Percentiles rank a stretch among this genome's conserved stretches.
These are phyloP conservation scores for Pseudogymnoascus sp. DNA, from an alignment of 2,329 filamentous ascomycete genomes.

Conservation along the genomic window DNA sequence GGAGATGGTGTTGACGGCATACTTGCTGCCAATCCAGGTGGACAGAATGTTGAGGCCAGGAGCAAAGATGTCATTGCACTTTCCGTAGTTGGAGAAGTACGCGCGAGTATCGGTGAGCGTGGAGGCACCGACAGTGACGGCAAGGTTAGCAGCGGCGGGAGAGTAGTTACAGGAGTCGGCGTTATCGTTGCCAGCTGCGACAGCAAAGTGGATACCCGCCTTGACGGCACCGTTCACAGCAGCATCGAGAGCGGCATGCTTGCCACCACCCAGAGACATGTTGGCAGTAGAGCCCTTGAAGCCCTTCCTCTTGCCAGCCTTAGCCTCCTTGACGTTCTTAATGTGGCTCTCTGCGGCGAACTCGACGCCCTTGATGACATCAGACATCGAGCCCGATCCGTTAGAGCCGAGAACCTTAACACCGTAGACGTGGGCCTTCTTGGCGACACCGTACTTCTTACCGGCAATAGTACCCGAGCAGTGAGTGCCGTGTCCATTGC, in stretches of 20 bases:
- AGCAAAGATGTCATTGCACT: slow-evolving; percentile 98
- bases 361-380: slow-evolving; percentile 97
- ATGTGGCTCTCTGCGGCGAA: slow-evolving; percentile 77
- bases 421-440: slow-evolving; percentile 94
- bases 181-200: slow-evolving; percentile 97
- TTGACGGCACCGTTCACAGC: slow-evolving; percentile 90
- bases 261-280: slow-evolving; percentile 98
- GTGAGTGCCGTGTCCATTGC: slow-evolving; percentile 97
- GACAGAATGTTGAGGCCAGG: slow-evolving; percentile 94
- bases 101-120: slow-evolving; percentile 90
- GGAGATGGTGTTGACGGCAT: slow-evolving; percentile 97
- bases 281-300: slow-evolving; percentile 99
- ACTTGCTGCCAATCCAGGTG: slow-evolving; percentile 95
- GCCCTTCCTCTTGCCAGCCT: slow-evolving; percentile 82
- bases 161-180: slow-evolving; percentile 99
- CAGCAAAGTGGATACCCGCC: slow-evolving; percentile 91
- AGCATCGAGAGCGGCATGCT: slow-evolving; percentile 82
- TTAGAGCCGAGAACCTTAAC: slow-evolving; percentile 98
- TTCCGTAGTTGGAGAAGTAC: slow-evolving; percentile 99
- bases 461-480: slow-evolving; percentile 97
- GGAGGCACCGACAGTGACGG: slow-evolving; percentile 92
- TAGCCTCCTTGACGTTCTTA: slow-evolving; percentile 66
- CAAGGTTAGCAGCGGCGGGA: slow-evolving; percentile 81
- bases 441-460: slow-evolving; percentile 98
- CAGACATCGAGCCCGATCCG: slow-evolving; percentile 95